Evolutionary conservation across 768 basidiomycete genomes (phyloP).

Genomic region (Leccinum broughii): DNA sequence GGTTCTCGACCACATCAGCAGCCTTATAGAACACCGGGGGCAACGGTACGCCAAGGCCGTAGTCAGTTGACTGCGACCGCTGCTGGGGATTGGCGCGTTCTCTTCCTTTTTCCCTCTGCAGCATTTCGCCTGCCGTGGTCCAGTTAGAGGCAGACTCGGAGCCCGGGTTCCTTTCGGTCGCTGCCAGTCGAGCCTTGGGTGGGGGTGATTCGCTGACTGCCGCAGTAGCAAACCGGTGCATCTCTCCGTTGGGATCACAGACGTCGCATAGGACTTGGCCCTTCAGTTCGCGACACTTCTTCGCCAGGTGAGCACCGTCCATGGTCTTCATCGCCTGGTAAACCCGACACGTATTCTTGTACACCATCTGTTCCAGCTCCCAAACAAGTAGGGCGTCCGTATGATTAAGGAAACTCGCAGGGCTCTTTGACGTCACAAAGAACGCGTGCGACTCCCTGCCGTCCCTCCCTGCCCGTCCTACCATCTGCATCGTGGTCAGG

Average conservation of each 20-base stretch:
- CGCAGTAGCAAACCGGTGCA: neutral
- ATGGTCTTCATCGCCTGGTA: neutral
- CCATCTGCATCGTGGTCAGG: conserved; percentile 1
- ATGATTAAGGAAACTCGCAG: neutral
- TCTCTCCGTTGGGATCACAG: conserved; percentile 3
- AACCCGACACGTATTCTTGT: conserved; percentile 1
- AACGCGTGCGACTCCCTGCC: conserved; percentile 7
- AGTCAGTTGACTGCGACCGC: too few relatives aligned
- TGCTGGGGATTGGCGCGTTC: too few relatives aligned
- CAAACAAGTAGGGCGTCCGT: neutral
- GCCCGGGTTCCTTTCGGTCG: too few relatives aligned
- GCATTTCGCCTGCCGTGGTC: neutral
- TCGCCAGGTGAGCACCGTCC: neutral
- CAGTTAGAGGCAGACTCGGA: too few relatives aligned
- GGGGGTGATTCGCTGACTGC: neutral
- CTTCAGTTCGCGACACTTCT: neutral
- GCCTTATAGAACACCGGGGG: too few relatives aligned
- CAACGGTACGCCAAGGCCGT: too few relatives aligned
- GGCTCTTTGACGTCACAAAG: neutral
- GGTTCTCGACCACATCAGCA: too few relatives aligned
- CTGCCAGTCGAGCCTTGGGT: too few relatives aligned
- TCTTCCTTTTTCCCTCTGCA: neutral
- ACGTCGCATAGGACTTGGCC: conserved; percentile 8
- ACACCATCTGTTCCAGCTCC: conserved; percentile 2
- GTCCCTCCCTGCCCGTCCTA: conserved; percentile 8